Percentiles rank a stretch among this genome's conserved stretches.
Evolutionary conservation across 2,329 filamentous ascomycete species (phyloP).

Genomic region (Lachnum nothofagi): DNA sequence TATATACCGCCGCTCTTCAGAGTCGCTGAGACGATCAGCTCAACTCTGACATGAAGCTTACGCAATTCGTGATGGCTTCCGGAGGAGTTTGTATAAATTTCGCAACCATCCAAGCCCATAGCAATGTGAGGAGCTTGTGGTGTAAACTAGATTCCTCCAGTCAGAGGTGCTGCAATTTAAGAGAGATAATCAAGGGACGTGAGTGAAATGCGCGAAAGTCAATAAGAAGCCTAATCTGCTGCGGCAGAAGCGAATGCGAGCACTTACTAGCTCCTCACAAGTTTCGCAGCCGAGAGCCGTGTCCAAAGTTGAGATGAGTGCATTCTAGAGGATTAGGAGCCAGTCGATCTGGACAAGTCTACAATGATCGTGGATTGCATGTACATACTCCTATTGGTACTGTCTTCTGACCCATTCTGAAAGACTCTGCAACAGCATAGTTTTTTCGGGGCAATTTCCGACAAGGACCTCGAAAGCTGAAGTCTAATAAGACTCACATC

Average conservation of each 20-base stretch:
- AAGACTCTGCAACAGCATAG: no score
- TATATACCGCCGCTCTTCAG: conserved; percentile 57
- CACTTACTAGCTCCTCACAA: conserved; percentile 67
- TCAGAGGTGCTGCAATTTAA: background rate
- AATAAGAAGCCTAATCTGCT: conserved; percentile 25
- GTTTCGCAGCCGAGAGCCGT: conserved; percentile 60
- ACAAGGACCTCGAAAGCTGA: no score
- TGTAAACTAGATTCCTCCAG: no score
- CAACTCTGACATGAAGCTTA: conserved; percentile 60
- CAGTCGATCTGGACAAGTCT: no score
- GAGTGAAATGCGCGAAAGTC: background rate
- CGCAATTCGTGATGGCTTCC: conserved; percentile 64
- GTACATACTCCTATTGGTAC: no score
- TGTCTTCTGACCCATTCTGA: no score
- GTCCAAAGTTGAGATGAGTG: conserved; percentile 45
- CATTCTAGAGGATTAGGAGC: conserved; percentile 57
- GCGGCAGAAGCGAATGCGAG: conserved; percentile 52
- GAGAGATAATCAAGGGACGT: background rate
- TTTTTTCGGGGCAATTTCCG: no score
- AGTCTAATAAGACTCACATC: no score
- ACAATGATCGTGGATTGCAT: no score
- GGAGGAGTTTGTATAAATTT: conserved; percentile 66
- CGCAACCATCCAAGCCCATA: conserved; percentile 64
- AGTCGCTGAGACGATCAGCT: conserved; percentile 63
- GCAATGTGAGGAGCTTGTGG: conserved; percentile 49